Conservation (phyloP, 495 filamentous ascomycete species). For the Penicillium salamii region DNA sequence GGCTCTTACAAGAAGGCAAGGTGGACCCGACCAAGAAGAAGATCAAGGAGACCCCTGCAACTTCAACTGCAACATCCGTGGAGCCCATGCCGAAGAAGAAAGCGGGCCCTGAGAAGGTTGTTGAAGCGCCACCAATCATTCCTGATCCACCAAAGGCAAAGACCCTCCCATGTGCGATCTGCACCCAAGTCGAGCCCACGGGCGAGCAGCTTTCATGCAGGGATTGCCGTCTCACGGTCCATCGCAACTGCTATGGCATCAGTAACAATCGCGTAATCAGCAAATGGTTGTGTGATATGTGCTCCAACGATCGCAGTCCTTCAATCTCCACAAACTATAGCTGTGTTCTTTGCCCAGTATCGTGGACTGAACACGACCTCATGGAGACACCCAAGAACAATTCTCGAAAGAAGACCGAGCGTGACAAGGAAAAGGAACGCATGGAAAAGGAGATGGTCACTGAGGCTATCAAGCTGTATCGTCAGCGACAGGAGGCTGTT, state of each 20-base stretch:
- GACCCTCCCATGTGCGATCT: conserved; percentile 81
- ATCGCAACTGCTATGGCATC: conserved; percentile 88
- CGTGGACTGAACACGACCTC: conserved; percentile 70
- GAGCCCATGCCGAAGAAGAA: conserved; percentile 62
- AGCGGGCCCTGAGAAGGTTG: conserved; percentile 47
- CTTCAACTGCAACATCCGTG: conserved; percentile 44
- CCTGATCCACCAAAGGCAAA: conserved; percentile 75
- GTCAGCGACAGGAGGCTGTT: conserved; percentile 77
- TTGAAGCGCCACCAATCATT: conserved; percentile 55
- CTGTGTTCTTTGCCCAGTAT: conserved; percentile 84
- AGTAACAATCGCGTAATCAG: conserved; percentile 61
- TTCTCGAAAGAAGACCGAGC: conserved; percentile 91
- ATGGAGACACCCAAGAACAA: conserved; percentile 79
- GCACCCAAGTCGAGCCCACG: conserved; percentile 65
- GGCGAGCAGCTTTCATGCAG: conserved; percentile 73
- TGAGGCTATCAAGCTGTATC: conserved; percentile 72
- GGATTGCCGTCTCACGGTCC: conserved; percentile 89
- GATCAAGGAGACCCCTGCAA: conserved; percentile 46
- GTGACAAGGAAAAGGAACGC: conserved; percentile 85
- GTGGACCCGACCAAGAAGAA: conserved; percentile 56
- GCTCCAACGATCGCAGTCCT: conserved; percentile 85
- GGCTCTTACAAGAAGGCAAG: conserved; percentile 42
- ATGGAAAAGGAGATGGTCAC: conserved; percentile 75
- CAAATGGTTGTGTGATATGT: conserved; percentile 97
- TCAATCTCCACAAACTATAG: conserved; percentile 85